phyloP scores from a whole-genome alignment of 208 protist genomes.

The Polymyxa betae region DNA sequence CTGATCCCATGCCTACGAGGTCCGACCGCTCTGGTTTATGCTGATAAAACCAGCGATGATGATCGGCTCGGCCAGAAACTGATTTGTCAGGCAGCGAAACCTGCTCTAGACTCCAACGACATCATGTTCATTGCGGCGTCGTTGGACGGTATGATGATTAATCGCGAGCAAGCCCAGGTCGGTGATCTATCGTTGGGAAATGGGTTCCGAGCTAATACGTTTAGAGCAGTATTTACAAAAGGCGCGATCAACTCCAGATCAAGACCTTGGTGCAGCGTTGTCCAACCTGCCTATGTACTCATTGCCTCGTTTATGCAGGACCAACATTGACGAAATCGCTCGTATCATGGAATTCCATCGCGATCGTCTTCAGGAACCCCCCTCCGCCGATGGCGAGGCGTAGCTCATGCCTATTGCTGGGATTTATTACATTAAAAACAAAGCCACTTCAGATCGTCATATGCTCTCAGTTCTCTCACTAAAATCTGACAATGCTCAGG shows the following conservation, averaged over 20 bases:
- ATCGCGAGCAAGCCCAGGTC: conserved; percentile 1
- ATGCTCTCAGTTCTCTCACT: too few species aligned
- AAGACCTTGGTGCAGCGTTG: background rate
- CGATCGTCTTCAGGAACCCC: background rate
- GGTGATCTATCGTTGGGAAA: background rate
- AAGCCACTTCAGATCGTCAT: too few species aligned
- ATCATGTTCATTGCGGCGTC: conserved; percentile 47
- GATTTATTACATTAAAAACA: too few species aligned
- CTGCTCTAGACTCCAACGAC: background rate
- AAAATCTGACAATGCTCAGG: too few species aligned
- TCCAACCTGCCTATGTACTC: background rate
- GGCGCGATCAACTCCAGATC: background rate
- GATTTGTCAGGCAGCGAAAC: conserved; percentile 6
- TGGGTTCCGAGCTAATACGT: background rate
- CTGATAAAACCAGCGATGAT: background rate
- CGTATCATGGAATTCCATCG: background rate
- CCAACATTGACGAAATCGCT: background rate
- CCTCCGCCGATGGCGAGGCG: too few species aligned
- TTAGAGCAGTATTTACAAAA: too few species aligned
- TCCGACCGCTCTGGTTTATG: conserved; percentile 32
- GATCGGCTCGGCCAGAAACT: conserved; percentile 8
- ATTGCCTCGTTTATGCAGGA: background rate
- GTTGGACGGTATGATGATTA: conserved; percentile 17
- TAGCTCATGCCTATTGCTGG: too few species aligned
- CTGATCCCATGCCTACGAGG: conserved; percentile 11